Conservation (phyloP, 768 basidiomycete species). For the Kwoniella mangroviensis region DNA sequence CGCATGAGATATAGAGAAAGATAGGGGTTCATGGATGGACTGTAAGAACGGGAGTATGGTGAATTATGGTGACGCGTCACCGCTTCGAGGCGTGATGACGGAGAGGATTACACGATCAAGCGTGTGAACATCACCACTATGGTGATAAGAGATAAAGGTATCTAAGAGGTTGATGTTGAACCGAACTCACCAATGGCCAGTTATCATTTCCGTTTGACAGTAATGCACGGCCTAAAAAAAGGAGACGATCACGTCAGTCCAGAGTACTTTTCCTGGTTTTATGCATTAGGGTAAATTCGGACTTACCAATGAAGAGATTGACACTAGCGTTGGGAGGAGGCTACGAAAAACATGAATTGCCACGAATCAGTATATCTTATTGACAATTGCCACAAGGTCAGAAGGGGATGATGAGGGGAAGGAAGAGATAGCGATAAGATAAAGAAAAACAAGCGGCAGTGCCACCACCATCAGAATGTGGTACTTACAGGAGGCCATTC, state of each 20-base stretch:
- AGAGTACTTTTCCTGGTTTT: neutral
- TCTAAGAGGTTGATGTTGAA: no score
- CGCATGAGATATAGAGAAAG: neutral
- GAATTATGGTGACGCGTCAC: no score
- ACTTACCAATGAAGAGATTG: constrained; percentile 53
- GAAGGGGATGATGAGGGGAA: constrained; percentile 2
- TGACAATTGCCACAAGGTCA: neutral
- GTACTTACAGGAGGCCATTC: constrained; percentile 50
- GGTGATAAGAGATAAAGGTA: no score
- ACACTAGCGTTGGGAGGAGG: constrained; percentile 53
- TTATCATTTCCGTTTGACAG: constrained; percentile 53
- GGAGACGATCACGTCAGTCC: neutral
- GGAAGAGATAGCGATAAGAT: constrained; percentile 16
- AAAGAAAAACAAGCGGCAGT: constrained; percentile 30
- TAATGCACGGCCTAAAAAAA: constrained; percentile 44
- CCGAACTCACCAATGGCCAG: constrained; percentile 50
- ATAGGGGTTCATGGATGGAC: neutral
- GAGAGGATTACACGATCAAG: neutral
- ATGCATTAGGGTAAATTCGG: neutral
- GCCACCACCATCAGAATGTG: constrained; percentile 25
- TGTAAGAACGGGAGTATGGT: no score
- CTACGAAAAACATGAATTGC: constrained; percentile 19
- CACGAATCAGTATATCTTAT: constrained; percentile 19
- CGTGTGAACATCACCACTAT: neutral
- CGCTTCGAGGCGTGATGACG: no score